Conservation (phyloP, 2,329 filamentous ascomycete species). For the Claviceps pusilla region DNA sequence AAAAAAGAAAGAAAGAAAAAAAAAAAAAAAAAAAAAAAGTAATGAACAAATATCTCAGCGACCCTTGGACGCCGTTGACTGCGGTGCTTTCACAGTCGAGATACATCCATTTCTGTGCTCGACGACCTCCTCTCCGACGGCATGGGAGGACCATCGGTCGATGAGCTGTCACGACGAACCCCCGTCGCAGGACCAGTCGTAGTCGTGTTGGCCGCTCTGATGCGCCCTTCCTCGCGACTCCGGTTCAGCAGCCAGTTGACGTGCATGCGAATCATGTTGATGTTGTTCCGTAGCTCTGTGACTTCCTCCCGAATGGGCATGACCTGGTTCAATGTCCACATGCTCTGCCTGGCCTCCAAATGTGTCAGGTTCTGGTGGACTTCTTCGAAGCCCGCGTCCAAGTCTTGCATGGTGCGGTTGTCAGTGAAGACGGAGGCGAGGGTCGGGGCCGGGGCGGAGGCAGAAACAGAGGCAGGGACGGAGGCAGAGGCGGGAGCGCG, state of each 20-base stretch:
- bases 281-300: slow-evolving; percentile 41
- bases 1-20: neutral
- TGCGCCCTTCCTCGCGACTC: slow-evolving; percentile 31
- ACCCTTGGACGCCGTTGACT: too few relatives aligned
- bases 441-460: too few relatives aligned
- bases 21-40: neutral
- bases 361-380: slow-evolving; percentile 42
- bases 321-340: slow-evolving; percentile 47
- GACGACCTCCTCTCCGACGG: slow-evolving; percentile 23
- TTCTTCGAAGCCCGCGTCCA: slow-evolving; percentile 35
- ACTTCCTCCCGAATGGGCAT: slow-evolving; percentile 48
- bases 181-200: slow-evolving; percentile 13
- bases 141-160: slow-evolving; percentile 13
- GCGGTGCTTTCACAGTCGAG: slow-evolving; percentile 15
- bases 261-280: slow-evolving; percentile 44
- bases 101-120: slow-evolving; percentile 22
- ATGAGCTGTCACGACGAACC: slow-evolving; percentile 18
- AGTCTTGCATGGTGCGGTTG: slow-evolving; percentile 26
- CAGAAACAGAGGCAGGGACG: too few relatives aligned
- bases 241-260: slow-evolving; percentile 43
- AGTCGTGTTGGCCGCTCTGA: slow-evolving; percentile 21
- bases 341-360: slow-evolving; percentile 43
- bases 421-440: slow-evolving; percentile 32
- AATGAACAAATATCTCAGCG: neutral
- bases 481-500: too few relatives aligned